These are phyloP conservation scores for Rutstroemia sp. DNA, from an alignment of 2,329 filamentous ascomycete species.

Conservation along the genomic window DNA sequence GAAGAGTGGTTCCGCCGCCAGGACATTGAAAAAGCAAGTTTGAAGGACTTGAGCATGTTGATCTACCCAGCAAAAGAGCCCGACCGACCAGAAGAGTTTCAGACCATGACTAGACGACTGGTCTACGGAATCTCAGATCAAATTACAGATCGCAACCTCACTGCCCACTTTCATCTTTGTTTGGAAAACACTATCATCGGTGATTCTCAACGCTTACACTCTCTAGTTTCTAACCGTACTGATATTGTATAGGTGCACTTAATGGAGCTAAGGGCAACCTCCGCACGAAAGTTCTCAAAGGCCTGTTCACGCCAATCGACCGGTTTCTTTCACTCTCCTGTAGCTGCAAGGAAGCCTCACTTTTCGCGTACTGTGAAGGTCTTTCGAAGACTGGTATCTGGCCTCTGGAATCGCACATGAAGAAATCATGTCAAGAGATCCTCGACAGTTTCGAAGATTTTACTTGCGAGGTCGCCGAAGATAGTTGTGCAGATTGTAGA, in stretches of 20 bases:
- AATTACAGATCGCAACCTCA: background rate
- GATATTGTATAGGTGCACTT: background rate
- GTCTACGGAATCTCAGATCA: background rate
- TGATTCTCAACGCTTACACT: background rate
- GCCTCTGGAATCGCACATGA: constrained; percentile 8
- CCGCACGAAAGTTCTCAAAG: constrained; percentile 8
- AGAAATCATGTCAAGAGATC: background rate
- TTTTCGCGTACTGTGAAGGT: constrained; percentile 5
- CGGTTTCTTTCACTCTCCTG: constrained; percentile 1
- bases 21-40: background rate
- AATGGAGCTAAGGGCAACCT: constrained; percentile 12
- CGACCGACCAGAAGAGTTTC: constrained; percentile 5
- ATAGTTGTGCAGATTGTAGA: constrained; percentile 1
- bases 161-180: background rate
- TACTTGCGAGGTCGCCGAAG: background rate
- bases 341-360: background rate
- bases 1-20: background rate
- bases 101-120: background rate
- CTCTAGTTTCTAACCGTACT: background rate
- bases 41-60: background rate
- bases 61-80: constrained; percentile 12
- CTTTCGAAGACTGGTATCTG: constrained; percentile 10
- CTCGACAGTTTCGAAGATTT: constrained; percentile 4
- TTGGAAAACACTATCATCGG: constrained; percentile 4
- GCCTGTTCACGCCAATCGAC: background rate